Conservation (phyloP, 306 rosid species). For the Hippophae tibetana region DNA sequence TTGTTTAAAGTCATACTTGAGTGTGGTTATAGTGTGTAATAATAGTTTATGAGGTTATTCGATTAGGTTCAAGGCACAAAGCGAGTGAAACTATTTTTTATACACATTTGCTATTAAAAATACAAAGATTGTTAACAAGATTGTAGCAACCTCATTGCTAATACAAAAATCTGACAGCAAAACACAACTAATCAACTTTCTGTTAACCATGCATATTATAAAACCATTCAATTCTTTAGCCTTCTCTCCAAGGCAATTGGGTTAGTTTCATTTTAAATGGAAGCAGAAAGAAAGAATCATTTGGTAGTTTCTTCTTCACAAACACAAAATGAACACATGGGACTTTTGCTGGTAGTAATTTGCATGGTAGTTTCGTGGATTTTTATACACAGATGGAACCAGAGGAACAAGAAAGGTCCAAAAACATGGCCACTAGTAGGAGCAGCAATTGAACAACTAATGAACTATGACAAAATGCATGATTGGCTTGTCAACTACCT, state of each 20-base stretch:
- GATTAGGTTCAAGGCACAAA: constrained; percentile 12
- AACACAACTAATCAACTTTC: constrained; percentile 21
- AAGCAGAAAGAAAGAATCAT: constrained; percentile 11
- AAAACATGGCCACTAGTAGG: constrained; percentile 89
- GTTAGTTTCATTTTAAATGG: constrained; percentile 19
- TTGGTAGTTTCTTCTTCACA: constrained; percentile 5
- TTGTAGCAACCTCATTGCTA: constrained; percentile 1
- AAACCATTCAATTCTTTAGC: constrained; percentile 15
- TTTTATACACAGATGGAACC: constrained; percentile 57
- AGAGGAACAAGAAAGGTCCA: constrained; percentile 63
- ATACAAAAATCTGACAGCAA: neutral
- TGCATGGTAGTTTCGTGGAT: constrained; percentile 49
- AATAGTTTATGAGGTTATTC: too few species aligned
- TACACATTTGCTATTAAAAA: neutral
- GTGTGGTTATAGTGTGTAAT: too few species aligned
- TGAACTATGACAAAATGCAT: constrained; percentile 75
- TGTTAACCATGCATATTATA: constrained; percentile 13
- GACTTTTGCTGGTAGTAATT: constrained; percentile 20
- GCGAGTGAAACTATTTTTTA: neutral
- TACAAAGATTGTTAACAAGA: constrained; percentile 8
- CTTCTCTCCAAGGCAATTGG: constrained; percentile 1
- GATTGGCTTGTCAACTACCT: constrained; percentile 75
- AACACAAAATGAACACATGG: constrained; percentile 19
- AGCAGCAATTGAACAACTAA: constrained; percentile 67
- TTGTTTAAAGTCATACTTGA: too few species aligned